Evolutionary conservation across 768 basidiomycete species (phyloP).

Genomic region (Lentinus brumalis): DNA sequence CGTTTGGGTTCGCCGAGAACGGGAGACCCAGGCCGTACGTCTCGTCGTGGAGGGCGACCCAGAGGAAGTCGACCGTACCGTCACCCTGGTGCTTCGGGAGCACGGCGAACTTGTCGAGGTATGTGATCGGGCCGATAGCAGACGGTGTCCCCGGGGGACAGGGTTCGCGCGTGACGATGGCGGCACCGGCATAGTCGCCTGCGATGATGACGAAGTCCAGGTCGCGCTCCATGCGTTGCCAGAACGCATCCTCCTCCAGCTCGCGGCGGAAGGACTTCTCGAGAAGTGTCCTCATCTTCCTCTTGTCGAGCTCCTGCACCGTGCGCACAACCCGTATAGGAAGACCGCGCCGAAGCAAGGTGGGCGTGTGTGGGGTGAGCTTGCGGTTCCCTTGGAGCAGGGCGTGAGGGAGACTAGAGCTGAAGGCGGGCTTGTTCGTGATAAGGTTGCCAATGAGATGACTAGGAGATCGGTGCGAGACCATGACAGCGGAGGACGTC

Average conservation of each 20-base stretch:
- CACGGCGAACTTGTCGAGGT: slow-evolving; percentile 98
- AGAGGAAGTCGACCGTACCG: slow-evolving; percentile 98
- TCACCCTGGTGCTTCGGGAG: slow-evolving; percentile 94
- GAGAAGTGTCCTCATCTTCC: slow-evolving; percentile 76
- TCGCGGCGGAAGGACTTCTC: slow-evolving; percentile 83
- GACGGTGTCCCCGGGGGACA: slow-evolving; percentile 32
- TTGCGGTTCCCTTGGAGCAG: slow-evolving; percentile 85
- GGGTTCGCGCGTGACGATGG: slow-evolving; percentile 77
- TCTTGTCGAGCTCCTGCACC: slow-evolving; percentile 66
- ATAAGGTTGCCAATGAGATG: slow-evolving; percentile 96
- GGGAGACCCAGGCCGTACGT: slow-evolving; percentile 94
- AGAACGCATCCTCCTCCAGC: slow-evolving; percentile 77
- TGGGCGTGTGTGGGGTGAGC: slow-evolving; percentile 89
- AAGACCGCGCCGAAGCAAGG: slow-evolving; percentile 85
- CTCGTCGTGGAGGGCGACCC: slow-evolving; percentile 98
- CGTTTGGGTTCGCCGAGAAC: slow-evolving; percentile 93
- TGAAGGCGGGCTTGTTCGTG: slow-evolving; percentile 96
- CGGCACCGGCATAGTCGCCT: slow-evolving; percentile 94
- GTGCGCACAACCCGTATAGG: slow-evolving; percentile 83
- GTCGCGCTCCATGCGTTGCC: slow-evolving; percentile 67
- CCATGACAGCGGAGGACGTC: slow-evolving; percentile 92
- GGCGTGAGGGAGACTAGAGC: slow-evolving; percentile 93
- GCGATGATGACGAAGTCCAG: slow-evolving; percentile 94
- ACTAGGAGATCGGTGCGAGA: slow-evolving; percentile 94
- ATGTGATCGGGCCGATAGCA: slow-evolving; percentile 61